Evolutionary conservation across 139 green algal genomes (phyloP), one percentile per base, ranked within the genome.

Genomic region (Asterochloris sp.): DNA sequence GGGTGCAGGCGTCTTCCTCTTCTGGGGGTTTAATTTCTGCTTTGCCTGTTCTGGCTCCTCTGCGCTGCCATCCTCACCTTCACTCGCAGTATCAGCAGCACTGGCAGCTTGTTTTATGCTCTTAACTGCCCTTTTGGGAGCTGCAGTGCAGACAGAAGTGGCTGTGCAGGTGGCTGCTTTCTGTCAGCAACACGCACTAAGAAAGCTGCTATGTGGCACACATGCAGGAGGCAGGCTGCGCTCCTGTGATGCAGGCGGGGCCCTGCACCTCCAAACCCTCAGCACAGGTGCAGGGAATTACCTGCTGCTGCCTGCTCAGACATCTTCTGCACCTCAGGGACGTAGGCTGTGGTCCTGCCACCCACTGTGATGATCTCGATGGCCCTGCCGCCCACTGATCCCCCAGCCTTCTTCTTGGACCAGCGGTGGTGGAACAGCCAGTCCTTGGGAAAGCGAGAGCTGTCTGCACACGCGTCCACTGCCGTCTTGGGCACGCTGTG

Each of bases 361-460:
- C 92, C 94, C 17, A 95, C 91, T 8, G 89, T 95, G 71, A 94
- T 88, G 82, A 95, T 91, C 15, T 92, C 84, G 17, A 96, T 92
- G 12, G 63, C 10, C 16, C 86, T 69, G 19, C 92, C 91, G 26
- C 83, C 71, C 0, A 90, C 74, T 67, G n/a, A 80, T 61, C 21
- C 63, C 15, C 6, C 62, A 24, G 78, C 75, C 82, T 87, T 88
- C 78, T 90, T 91, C 26, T 83, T 79, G 15, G 82, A 91, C 82
- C 82, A 85, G 10, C 74, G 63, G n/a, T 79, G 66, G 21, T 82
- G 76, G 76, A 98, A 98, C n/a, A 98, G 86, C 95, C 95, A 98
- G 62, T 87, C 74, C 8, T 17, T 0, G 1, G 95, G 82, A 94
- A 95, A 68, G 71, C 80, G 73, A 12, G 83, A 81, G 9, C 74